These are phyloP conservation scores for Puccinia horiana DNA, from an alignment of 1,284 basidiomycete species.

Conservation along the genomic window DNA sequence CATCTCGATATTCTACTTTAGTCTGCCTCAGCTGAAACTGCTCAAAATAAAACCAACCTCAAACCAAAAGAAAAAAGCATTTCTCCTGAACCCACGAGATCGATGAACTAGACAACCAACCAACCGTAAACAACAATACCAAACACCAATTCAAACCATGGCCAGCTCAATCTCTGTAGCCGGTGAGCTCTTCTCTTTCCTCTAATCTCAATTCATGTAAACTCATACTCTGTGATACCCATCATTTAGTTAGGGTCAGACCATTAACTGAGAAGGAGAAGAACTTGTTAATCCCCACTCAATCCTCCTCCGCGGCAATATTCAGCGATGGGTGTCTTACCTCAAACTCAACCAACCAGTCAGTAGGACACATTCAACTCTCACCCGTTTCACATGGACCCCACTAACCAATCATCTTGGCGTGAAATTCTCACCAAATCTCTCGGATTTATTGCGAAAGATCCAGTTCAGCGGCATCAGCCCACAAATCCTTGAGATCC, in stretches of 20 bases:
- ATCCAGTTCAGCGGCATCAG: constrained; percentile 15
- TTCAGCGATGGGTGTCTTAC: constrained; percentile 79
- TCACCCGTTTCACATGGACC: neutral
- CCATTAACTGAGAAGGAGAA: constrained; percentile 82
- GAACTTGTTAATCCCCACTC: constrained; percentile 67
- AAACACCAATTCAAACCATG: neutral
- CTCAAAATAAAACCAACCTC: no score
- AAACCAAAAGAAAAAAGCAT: neutral
- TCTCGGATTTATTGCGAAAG: neutral
- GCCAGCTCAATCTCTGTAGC: constrained; percentile 74
- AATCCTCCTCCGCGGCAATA: constrained; percentile 67
- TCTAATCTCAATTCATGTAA: constrained; percentile 39
- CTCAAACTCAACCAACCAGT: constrained; percentile 61
- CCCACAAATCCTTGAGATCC: constrained; percentile 31
- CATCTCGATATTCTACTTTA: no score
- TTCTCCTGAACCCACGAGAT: neutral
- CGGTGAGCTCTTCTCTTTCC: constrained; percentile 62
- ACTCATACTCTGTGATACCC: constrained; percentile 42
- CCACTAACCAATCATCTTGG: neutral
- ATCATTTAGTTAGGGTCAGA: constrained; percentile 74
- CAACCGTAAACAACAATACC: neutral
- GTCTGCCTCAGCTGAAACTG: no score
- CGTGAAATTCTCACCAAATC: neutral
- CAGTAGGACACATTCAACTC: neutral
- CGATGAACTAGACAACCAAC: neutral